Percentiles rank a stretch among this genome's conserved stretches.
Evolutionary conservation across 2,329 filamentous ascomycete species (phyloP).

Genomic region (Zymoseptoria pseudotritici): DNA sequence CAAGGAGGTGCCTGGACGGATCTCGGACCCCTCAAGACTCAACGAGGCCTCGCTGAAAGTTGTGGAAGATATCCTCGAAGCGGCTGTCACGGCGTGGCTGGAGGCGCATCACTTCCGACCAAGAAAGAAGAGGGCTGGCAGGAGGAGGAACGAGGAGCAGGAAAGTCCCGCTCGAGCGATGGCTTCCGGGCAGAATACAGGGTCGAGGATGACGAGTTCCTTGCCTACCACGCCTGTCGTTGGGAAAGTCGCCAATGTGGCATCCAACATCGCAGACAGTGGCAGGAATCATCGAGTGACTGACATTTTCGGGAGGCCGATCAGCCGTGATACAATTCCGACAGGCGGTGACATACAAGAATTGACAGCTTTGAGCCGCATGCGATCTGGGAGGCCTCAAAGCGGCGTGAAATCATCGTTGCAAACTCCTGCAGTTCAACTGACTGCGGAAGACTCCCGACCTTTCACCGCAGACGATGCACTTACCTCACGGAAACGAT

Average conservation of each 20-base stretch:
- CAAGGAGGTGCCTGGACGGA: not conserved
- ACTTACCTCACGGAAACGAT: not conserved
- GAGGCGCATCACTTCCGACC: conserved; percentile 63
- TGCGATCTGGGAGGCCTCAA: not conserved
- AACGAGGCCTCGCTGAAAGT: conserved; percentile 39
- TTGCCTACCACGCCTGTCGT: not conserved
- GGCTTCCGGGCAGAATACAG: not conserved
- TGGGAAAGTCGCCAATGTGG: not conserved
- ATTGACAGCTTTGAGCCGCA: not conserved
- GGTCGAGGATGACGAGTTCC: not conserved
- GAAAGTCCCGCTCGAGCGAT: not conserved
- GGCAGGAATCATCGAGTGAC: not conserved
- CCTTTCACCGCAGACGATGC: not conserved
- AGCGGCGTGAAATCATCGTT: not conserved
- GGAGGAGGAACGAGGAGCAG: conserved; percentile 9
- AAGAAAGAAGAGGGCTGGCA: conserved; percentile 19
- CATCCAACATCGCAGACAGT: not conserved
- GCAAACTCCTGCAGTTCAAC: not conserved
- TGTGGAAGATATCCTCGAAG: conserved; percentile 58
- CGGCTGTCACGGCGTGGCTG: conserved; percentile 67
- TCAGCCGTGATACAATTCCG: not conserved
- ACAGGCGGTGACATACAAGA: not conserved
- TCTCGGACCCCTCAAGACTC: conserved; percentile 6
- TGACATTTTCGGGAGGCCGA: not conserved
- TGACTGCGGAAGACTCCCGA: not conserved